Evolutionary conservation across 129 eudicot genomes (phyloP).

Genomic region (Scalesia atractyloides): DNA sequence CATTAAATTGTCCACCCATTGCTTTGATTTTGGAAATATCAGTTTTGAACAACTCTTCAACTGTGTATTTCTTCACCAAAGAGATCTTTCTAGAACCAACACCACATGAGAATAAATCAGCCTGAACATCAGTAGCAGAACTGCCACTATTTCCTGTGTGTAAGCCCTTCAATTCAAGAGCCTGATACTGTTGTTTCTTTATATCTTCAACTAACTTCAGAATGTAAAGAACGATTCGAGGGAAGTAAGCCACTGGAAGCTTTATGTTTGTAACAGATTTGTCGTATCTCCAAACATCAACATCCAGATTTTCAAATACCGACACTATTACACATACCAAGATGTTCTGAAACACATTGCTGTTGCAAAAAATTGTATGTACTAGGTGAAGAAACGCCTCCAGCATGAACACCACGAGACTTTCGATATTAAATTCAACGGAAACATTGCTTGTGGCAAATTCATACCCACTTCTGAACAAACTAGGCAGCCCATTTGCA

Average conservation of each 20-base stretch:
- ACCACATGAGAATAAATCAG: slow-evolving; percentile 42
- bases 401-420: slow-evolving; percentile 53
- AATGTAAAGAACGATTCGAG: slow-evolving; percentile 63
- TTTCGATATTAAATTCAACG: slow-evolving; percentile 60
- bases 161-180: slow-evolving; percentile 51
- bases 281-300: slow-evolving; percentile 64
- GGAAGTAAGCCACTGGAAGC: slow-evolving; percentile 73
- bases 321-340: slow-evolving; percentile 64
- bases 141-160: slow-evolving; percentile 20
- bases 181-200: slow-evolving; percentile 52
- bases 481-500: slow-evolving; percentile 54
- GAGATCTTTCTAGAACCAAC: slow-evolving; percentile 42
- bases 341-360: slow-evolving; percentile 64
- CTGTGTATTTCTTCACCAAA: slow-evolving; percentile 55
- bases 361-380: slow-evolving; percentile 56
- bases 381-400: slow-evolving; percentile 80
- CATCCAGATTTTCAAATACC: slow-evolving; percentile 57
- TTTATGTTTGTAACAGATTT: slow-evolving; percentile 51
- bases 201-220: slow-evolving; percentile 69
- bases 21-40: slow-evolving; percentile 63
- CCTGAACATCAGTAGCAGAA: slow-evolving; percentile 26
- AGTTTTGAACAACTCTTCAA: slow-evolving; percentile 62
- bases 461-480: slow-evolving; percentile 62
- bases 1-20: slow-evolving; percentile 84
- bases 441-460: slow-evolving; percentile 50